Conservation (phyloP, 371 early-diverging fungal genomes). For the Haplosporangium sp. region DNA sequence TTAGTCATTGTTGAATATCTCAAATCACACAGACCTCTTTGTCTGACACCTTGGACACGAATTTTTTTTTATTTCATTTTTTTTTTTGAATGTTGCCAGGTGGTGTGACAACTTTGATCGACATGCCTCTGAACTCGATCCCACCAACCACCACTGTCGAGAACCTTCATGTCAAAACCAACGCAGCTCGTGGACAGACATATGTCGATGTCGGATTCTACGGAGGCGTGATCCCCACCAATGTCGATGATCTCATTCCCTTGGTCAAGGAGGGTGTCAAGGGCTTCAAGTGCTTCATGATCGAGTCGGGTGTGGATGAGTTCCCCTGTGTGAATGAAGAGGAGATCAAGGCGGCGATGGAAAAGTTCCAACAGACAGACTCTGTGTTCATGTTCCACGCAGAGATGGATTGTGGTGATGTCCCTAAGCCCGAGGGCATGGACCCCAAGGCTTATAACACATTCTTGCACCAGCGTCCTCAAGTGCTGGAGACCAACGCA, state of each 20-base stretch:
- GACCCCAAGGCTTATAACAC: slow-evolving; percentile 70
- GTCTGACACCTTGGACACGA: too few species aligned
- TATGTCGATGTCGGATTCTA: slow-evolving; percentile 86
- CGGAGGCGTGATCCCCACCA: slow-evolving; percentile 85
- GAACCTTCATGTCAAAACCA: slow-evolving; percentile 72
- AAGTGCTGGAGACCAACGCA: slow-evolving; percentile 75
- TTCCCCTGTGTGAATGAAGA: slow-evolving; percentile 83
- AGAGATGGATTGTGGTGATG: slow-evolving; percentile 70
- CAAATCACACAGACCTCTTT: too few species aligned
- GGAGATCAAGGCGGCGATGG: slow-evolving; percentile 76
- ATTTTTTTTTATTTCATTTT: background rate
- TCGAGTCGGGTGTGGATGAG: slow-evolving; percentile 87
- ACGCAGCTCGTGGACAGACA: slow-evolving; percentile 74
- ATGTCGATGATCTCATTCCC: slow-evolving; percentile 69
- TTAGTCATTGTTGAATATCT: too few species aligned
- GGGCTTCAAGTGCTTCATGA: slow-evolving; percentile 88
- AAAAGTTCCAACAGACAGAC: slow-evolving; percentile 61
- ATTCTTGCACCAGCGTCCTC: slow-evolving; percentile 79
- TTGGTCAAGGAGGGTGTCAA: slow-evolving; percentile 77
- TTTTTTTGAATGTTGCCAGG: slow-evolving; percentile 51
- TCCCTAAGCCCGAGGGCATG: slow-evolving; percentile 52
- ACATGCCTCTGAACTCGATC: slow-evolving; percentile 91
- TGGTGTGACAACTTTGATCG: slow-evolving; percentile 82
- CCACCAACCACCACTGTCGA: slow-evolving; percentile 83
- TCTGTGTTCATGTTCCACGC: slow-evolving; percentile 83